Conservation (phyloP, 2,329 filamentous ascomycete genomes). For the Colletotrichum sp. region DNA sequence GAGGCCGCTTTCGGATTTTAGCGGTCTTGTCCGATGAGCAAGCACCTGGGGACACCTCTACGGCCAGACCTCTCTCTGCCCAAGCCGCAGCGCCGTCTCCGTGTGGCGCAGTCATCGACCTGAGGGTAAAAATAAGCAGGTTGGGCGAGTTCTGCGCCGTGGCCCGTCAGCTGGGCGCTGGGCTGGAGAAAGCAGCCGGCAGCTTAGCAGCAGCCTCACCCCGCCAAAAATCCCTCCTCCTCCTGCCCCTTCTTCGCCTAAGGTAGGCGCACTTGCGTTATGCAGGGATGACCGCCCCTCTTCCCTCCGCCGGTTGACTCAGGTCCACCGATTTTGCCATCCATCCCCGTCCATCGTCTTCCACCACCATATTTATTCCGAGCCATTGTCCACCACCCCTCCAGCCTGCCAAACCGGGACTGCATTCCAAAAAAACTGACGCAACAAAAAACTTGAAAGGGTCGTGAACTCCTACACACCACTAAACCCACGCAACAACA, state of each 20-base stretch:
- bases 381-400: neutral
- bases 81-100: neutral
- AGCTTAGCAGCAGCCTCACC: neutral
- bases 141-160: neutral
- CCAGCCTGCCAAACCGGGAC: neutral
- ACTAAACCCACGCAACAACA: constrained; percentile 16
- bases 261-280: neutral
- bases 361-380: constrained; percentile 16
- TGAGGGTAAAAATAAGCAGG: neutral
- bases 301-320: constrained; percentile 35
- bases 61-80: neutral
- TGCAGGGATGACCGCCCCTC: constrained; percentile 17
- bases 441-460: constrained; percentile 1
- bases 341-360: constrained; percentile 33
- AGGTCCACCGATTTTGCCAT: constrained; percentile 23
- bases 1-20: constrained; percentile 11
- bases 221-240: neutral
- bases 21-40: neutral
- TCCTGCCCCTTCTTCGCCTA: neutral
- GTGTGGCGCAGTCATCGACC: neutral
- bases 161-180: neutral
- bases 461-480: neutral
- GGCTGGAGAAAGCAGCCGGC: neutral
- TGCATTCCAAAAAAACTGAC: constrained; percentile 5
- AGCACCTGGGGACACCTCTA: neutral